Base-by-base conservation (phyloP, 1,139 yeast species). In the Tardiomyces blankii region DNA sequence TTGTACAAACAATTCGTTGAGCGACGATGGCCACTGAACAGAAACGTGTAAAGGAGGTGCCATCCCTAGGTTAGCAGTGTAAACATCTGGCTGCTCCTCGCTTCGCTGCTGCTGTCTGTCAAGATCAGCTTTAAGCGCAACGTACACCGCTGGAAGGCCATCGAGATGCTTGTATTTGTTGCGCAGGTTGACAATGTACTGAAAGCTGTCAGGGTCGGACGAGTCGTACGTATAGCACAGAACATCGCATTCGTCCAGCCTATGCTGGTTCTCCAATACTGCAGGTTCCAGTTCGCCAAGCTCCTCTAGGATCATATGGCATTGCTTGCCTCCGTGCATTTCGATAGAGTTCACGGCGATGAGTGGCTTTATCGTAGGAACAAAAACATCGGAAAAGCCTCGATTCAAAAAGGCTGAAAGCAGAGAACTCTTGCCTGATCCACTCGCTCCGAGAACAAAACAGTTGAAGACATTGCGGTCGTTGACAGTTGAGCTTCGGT, bases 331-430 rank as follows among this genome's bases (percentile, higher is more conserved):
- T 1, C 97, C 97, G 46, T 83, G 80, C 57, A 89, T 68, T 61
- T 91, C 98, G n/a, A 91, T 88, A 58, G 93, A 89, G 59, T 91
- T 91, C 1, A 88, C 96, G 12, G 87, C 94, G 1, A 85, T 72
- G 42, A 83, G 70, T 1, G 95, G 89, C 49, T 77, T 77, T 19
- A 86, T 80, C 0, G 96, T 86, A 0, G 96, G 96, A 3, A 86
- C 77, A 60, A 89, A 85, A 0, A 69, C 61, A 19, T 80, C 88
- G 46, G 85, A 75, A 56, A 80, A 83, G 2, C 80, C 73, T 21
- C 94, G 77, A 18, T 83, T 83, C 42, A 91, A 66, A 59, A 91
- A 91, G 53, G 89, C 81, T 55, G 85, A 89, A 27, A 89, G 63
- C 7, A 91, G 66, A 0, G 95, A 82, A 0, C 91, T 80, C 58